These are phyloP conservation scores for Claviceps maximensis DNA, from an alignment of 2,329 filamentous ascomycete genomes.

Conservation along the genomic window DNA sequence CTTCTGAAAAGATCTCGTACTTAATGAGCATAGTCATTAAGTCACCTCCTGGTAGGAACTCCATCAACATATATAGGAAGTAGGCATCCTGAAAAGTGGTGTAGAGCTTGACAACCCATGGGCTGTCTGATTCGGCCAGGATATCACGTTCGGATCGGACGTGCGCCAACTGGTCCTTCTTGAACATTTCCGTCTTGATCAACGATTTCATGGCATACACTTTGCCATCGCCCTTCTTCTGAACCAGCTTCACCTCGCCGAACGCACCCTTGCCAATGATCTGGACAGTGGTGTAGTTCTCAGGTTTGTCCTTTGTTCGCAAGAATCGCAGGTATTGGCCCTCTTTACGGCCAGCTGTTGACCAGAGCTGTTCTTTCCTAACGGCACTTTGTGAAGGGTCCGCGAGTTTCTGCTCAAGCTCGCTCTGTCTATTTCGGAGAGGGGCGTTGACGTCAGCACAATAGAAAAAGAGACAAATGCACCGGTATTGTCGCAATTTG, in stretches of 20 bases:
- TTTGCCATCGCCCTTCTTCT: slow-evolving; percentile 90
- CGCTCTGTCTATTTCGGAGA: slow-evolving; percentile 57
- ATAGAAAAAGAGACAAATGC: not conserved
- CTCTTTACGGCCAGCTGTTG: slow-evolving; percentile 74
- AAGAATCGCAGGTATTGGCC: slow-evolving; percentile 89
- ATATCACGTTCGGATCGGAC: slow-evolving; percentile 97
- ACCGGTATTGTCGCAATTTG: not conserved
- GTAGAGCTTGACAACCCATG: slow-evolving; percentile 97
- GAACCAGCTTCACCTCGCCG: slow-evolving; percentile 93
- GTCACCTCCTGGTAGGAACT: slow-evolving; percentile 95
- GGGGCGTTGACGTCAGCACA: not conserved
- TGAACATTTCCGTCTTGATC: slow-evolving; percentile 99
- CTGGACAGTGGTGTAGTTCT: slow-evolving; percentile 93
- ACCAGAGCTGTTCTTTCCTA: slow-evolving; percentile 74
- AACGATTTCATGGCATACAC: slow-evolving; percentile 97
- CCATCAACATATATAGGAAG: slow-evolving; percentile 98
- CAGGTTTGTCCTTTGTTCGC: slow-evolving; percentile 80
- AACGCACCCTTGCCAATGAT: slow-evolving; percentile 99
- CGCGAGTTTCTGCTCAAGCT: slow-evolving; percentile 74
- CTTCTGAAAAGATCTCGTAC: slow-evolving; percentile 98
- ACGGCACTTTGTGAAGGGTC: slow-evolving; percentile 62
- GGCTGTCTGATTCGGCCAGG: slow-evolving; percentile 95
- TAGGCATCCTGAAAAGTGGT: slow-evolving; percentile 95
- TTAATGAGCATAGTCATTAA: slow-evolving; percentile 99
- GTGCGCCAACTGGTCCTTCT: slow-evolving; percentile 95